A percentile compares a stretch with the other conserved stretches of the same genome.
Conservation (phyloP, 768 basidiomycete species). For the Lyophyllum shimeji region DNA sequence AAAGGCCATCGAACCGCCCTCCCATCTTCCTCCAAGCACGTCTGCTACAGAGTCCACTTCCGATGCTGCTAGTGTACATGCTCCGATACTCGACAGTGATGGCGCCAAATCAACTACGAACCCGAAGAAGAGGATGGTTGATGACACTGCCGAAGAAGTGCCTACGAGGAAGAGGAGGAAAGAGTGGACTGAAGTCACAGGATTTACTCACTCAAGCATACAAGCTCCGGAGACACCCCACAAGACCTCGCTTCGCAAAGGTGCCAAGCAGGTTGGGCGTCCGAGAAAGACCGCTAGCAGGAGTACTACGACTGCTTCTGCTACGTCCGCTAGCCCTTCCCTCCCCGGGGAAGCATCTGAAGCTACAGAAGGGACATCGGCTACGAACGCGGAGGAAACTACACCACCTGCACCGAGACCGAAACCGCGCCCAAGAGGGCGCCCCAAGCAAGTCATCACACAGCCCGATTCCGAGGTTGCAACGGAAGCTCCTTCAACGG, state of each 20-base stretch:
- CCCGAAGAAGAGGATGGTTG: slow-evolving; percentile 3
- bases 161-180: slow-evolving; percentile 14
- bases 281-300: neutral
- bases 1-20: slow-evolving; percentile 10
- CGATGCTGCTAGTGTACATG: neutral
- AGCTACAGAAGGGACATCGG: neutral
- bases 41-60: neutral
- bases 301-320: neutral
- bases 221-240: too few relatives aligned
- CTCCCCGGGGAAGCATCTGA: neutral
- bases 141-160: neutral
- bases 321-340: neutral
- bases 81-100: neutral
- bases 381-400: neutral
- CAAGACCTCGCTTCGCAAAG: neutral
- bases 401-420: slow-evolving; percentile 1
- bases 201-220: neutral
- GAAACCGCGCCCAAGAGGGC: too few relatives aligned
- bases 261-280: neutral
- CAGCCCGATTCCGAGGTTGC: neutral
- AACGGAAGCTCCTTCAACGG: neutral
- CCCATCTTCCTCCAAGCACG: neutral
- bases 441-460: neutral
- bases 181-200: neutral
- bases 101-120: neutral